Percentiles rank a stretch among this genome's conserved stretches.
These are phyloP conservation scores for Panicum hallii DNA, from an alignment of 202 grass and related monocot genomes.

Conservation along the genomic window DNA sequence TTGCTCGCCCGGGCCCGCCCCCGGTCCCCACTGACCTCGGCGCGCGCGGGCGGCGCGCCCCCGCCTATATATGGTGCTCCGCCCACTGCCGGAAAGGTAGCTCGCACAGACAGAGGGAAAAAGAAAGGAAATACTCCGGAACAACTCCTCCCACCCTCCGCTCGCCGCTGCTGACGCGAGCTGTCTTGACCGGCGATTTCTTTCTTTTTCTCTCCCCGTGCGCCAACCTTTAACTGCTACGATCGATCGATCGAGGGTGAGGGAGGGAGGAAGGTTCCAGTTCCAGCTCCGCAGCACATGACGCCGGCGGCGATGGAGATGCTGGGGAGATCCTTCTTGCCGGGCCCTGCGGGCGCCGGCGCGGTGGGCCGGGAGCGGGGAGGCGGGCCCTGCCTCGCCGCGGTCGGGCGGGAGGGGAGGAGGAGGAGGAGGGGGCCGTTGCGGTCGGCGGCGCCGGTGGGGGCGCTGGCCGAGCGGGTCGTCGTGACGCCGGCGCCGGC, in stretches of 20 bases:
- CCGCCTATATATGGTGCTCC: conserved; percentile 34
- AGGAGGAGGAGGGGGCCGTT: conserved; percentile 19
- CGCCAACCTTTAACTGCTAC: conserved; percentile 14
- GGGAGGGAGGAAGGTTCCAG: background rate
- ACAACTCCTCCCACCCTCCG: background rate
- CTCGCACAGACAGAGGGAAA: background rate
- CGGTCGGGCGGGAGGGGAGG: background rate
- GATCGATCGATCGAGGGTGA: background rate
- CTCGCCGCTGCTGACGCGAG: conserved; percentile 11
- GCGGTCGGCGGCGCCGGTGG: conserved; percentile 23
- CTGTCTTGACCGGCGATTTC: conserved; percentile 4
- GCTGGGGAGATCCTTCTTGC: conserved; percentile 29
- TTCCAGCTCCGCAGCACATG: background rate
- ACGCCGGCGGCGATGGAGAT: conserved; percentile 56
- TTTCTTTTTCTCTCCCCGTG: background rate
- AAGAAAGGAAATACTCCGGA: background rate
- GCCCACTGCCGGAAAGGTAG: conserved; percentile 15
- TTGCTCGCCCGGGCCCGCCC: background rate
- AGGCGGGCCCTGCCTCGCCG: conserved; percentile 10
- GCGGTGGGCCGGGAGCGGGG: background rate
- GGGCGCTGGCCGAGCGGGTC: conserved; percentile 41
- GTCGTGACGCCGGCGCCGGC: conserved; percentile 37
- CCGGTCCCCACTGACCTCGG: background rate
- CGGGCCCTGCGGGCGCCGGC: background rate
- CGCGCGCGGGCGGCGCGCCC: too few relatives aligned